phyloP scores from a whole-genome alignment of 257 asterid genomes.

The Orobanche coerulescens region DNA sequence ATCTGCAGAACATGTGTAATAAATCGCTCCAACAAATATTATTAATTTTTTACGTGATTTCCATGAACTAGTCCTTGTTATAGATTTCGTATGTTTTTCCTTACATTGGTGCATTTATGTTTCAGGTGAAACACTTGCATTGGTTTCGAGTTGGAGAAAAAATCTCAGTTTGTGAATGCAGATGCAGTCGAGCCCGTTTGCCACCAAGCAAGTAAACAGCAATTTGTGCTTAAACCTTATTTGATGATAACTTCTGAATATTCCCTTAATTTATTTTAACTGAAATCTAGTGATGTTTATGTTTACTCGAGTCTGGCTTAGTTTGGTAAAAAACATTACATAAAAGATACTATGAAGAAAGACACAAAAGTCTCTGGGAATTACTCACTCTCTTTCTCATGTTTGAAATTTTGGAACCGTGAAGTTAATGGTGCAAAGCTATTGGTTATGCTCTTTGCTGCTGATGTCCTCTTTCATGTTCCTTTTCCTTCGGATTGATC shows the following conservation, averaged over 20 bases:
- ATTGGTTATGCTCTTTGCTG: neutral
- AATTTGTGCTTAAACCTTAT: neutral
- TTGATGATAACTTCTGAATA: slow-evolving; percentile 17
- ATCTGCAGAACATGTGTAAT: neutral
- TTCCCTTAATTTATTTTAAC: neutral
- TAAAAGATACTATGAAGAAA: neutral
- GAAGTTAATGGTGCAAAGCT: neutral
- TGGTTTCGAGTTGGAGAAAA: slow-evolving; percentile 82
- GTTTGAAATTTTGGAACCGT: neutral
- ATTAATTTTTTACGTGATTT: neutral
- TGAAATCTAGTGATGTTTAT: neutral
- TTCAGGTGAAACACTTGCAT: slow-evolving; percentile 91
- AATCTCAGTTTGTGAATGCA: slow-evolving; percentile 82
- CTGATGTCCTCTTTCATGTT: slow-evolving; percentile 5
- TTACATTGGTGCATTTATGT: slow-evolving; percentile 16
- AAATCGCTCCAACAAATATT: no score
- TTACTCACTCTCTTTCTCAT: neutral
- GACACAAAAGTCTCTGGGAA: neutral
- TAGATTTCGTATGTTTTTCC: neutral
- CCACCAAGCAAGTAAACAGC: slow-evolving; percentile 87
- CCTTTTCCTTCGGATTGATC: neutral
- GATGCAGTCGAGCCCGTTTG: slow-evolving; percentile 82
- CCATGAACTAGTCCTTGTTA: neutral
- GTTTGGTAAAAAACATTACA: neutral
- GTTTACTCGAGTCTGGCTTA: slow-evolving; percentile 1